Base-by-base conservation (phyloP, 1,284 basidiomycete genomes). In the Singerocomus rubriflavus region DNA sequence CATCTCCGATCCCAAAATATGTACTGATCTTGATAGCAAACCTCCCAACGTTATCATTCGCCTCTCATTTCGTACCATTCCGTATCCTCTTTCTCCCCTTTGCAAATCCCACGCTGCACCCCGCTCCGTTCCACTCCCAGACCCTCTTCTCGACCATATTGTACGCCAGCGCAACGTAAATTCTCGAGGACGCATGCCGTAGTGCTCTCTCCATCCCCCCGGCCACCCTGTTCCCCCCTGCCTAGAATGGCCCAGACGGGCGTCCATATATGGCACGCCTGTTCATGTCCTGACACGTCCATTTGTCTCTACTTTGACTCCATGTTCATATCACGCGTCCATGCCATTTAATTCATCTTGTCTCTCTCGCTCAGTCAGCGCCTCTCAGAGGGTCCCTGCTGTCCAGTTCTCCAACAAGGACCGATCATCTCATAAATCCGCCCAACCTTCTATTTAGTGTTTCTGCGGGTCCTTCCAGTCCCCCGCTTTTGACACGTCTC, bases 1-100 rank as follows among this genome's bases (percentile, higher is more conserved):
- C 60, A 69, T 67, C 66, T 63, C 63, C 66, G 64, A 66, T 66
- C 65, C 36, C 42, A 21, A 21, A 21, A 21, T 21, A 21, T 41
- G 21, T 25, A 32, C 50, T 65, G 65, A 65, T 65, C 63, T 62
- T 48, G 56, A 60, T 60, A 60, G 43, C 33, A 41, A 42, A 26
- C 49, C 31, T 27, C 37, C 43, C 52, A 65, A 68, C 64, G 65
- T 69, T 65, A 68, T 69, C 64, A 59, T 44, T 56, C 38, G 17
- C 40, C 40, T 51, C 50, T 57, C 52, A 41, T 62, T 64, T 60
- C 60, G 57, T 63, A 64, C 53, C 27, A 16, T 43, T 46, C 57
- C 57, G 53, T 57, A 57, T 61, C 13, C 59, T 46, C 52, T 46
- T 48, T 13, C 26, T 26, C 21, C 42, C 30, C 39, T 46, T 49